Evolutionary conservation across 2,329 filamentous ascomycete genomes (phyloP), one percentile per base, ranked within the genome.

Genomic region (Fusarium sp.): DNA sequence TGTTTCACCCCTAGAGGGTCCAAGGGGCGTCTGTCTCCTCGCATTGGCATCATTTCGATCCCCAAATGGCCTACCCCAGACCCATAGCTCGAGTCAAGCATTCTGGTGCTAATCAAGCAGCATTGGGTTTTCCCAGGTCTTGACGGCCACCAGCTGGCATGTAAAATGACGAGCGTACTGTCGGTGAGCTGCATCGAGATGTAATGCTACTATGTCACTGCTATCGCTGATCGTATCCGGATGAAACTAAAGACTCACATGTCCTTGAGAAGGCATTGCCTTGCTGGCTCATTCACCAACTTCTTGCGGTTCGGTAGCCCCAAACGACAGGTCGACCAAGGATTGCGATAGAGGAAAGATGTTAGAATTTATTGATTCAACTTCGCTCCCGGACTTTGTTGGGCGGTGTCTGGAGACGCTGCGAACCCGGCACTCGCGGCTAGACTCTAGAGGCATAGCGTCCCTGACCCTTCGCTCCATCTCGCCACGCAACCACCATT

Each of bases 31-130:
- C 46, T 61, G 43, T 43, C 46, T 61, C 41, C 36, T 65, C 39
- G 62, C 46, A 62, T 63, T 55, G 55, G 47, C 50, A 68, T 70
- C 61, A 54, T 73, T 60, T 59, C 44, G 56, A 51, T 48, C 63
- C 27, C 41, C 52, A 55, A 56, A 40, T 62, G 48, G 43, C 59
- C 66, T 73, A 72, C 73, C 73, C 73, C 73, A 66, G 73, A 73
- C 68, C 50, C 46, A 53, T 63, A 53, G 30, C 64, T 44, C 60
- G 68, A 72, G 73, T 70, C 59, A 67, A 65, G 66, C 59, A 71
- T 52, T 55, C 48, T 34, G 28, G 36, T 61, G 54, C 18, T 39
- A 37, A 13, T 13, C 12, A n/a, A 56, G 40, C 30, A 59, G 51
- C 46, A 44, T 41, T 46, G 50, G 34, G 27, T 58, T 56, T 23